A percentile compares a stretch with the other conserved stretches of the same genome.
Evolutionary conservation across 2,329 filamentous ascomycete genomes (phyloP).

Genomic region (Xylariaceae sp.): DNA sequence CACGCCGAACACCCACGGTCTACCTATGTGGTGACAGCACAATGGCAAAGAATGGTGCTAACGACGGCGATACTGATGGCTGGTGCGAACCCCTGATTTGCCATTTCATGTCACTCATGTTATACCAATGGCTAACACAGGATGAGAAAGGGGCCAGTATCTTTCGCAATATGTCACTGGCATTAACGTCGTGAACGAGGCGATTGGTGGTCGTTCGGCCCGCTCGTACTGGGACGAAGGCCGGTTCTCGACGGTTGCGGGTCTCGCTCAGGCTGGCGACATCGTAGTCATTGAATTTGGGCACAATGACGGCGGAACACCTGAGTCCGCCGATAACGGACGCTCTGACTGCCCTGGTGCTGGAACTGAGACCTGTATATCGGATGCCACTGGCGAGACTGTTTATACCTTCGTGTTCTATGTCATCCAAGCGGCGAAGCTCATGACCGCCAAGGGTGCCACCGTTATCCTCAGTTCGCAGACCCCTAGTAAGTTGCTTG

Average conservation of each 20-base stretch:
- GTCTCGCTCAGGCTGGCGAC: slow-evolving; percentile 51
- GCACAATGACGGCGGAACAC: slow-evolving; percentile 65
- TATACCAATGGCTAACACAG: too few species aligned
- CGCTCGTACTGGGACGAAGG: slow-evolving; percentile 61
- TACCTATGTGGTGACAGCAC: slow-evolving; percentile 55
- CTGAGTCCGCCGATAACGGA: slow-evolving; percentile 54
- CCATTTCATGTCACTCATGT: too few species aligned
- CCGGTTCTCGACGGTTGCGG: slow-evolving; percentile 55
- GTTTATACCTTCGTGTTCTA: slow-evolving; percentile 33
- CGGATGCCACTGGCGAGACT: slow-evolving; percentile 29
- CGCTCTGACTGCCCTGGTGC: slow-evolving; percentile 55
- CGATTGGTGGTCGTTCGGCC: slow-evolving; percentile 60
- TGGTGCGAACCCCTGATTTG: slow-evolving; percentile 38
- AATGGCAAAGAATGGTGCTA: slow-evolving; percentile 46
- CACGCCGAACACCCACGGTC: slow-evolving; percentile 36
- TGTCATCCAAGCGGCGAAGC: slow-evolving; percentile 25
- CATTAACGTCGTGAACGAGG: slow-evolving; percentile 54
- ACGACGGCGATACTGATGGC: slow-evolving; percentile 40
- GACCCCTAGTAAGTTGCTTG: slow-evolving; percentile 41
- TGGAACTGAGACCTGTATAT: slow-evolving; percentile 50
- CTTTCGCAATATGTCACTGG: slow-evolving; percentile 45
- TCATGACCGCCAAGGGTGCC: slow-evolving; percentile 52
- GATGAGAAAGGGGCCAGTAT: slow-evolving; percentile 44
- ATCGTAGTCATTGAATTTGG: slow-evolving; percentile 69
- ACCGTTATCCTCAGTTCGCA: slow-evolving; percentile 57